Evolutionary conservation across 768 basidiomycete genomes (phyloP).

Genomic region (Pleurotus tuoliensis): DNA sequence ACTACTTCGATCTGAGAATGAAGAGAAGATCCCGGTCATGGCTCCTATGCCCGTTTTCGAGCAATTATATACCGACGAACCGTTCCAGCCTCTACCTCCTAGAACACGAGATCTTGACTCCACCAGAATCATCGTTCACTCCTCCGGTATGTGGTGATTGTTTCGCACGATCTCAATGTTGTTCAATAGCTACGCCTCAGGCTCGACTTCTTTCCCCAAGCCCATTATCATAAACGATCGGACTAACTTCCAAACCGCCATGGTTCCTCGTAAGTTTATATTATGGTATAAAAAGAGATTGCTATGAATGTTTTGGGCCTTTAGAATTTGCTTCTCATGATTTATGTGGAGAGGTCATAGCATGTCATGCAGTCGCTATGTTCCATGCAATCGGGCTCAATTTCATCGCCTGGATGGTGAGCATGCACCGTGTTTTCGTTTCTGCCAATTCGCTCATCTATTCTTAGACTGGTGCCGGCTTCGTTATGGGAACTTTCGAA

Average conservation of each 20-base stretch:
- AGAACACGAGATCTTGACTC: slow-evolving; percentile 1
- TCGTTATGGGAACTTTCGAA: slow-evolving; percentile 8
- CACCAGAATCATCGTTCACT: slow-evolving; percentile 16
- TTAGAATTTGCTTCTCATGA: slow-evolving; percentile 10
- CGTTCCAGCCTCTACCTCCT: slow-evolving; percentile 8
- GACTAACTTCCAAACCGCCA: slow-evolving; percentile 1
- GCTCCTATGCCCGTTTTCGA: slow-evolving; percentile 11
- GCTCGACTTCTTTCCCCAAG: slow-evolving; percentile 9
- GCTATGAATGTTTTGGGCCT: not conserved
- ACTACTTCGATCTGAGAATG: not conserved
- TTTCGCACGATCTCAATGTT: not conserved
- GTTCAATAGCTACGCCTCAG: not conserved
- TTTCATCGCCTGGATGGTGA: slow-evolving; percentile 11
- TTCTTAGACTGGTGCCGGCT: slow-evolving; percentile 7
- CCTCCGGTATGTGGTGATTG: slow-evolving; percentile 17
- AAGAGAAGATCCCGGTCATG: not conserved
- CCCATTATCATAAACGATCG: slow-evolving; percentile 5
- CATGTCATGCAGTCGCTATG: slow-evolving; percentile 11
- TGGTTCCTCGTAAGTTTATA: slow-evolving; percentile 2
- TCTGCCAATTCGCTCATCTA: not conserved
- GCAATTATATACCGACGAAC: slow-evolving; percentile 9
- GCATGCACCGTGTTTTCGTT: not conserved
- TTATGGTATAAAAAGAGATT: not conserved
- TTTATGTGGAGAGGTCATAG: slow-evolving; percentile 8
- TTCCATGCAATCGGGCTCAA: slow-evolving; percentile 13